Evolutionary conservation across 129 eudicot genomes (phyloP).

Genomic region (Flaveria ramosissima): DNA sequence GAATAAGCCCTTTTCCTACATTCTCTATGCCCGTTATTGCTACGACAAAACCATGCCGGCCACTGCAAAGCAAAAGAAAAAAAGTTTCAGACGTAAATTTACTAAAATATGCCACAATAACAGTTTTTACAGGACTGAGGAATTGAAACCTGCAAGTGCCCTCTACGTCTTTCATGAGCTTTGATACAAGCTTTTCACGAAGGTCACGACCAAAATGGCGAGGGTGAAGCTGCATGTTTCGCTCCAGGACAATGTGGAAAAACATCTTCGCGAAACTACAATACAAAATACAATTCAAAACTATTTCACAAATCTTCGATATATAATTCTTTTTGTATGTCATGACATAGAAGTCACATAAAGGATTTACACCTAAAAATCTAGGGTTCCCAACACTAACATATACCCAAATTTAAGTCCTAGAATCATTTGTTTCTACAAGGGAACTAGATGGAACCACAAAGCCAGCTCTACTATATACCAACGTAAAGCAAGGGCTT

Average conservation of each 20-base stretch:
- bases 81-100: background rate
- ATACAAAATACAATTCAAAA: constrained; percentile 1
- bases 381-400: background rate
- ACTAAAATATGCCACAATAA: background rate
- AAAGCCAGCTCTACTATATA: too few species aligned
- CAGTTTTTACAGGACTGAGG: background rate
- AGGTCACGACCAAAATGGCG: constrained; percentile 91
- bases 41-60: constrained; percentile 93
- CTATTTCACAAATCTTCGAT: background rate
- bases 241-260: constrained; percentile 78
- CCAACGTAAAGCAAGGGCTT: too few species aligned
- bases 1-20: constrained; percentile 85
- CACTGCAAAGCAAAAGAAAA: constrained; percentile 44
- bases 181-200: constrained; percentile 72
- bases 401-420: background rate
- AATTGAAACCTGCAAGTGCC: constrained; percentile 73
- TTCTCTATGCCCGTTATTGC: constrained; percentile 85
- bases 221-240: constrained; percentile 88
- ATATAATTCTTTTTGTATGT: background rate
- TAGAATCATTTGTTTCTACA: too few species aligned
- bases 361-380: background rate
- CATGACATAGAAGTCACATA: background rate
- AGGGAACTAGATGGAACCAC: too few species aligned
- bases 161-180: constrained; percentile 91
- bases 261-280: constrained; percentile 45